These are phyloP conservation scores for Daldinia eschscholtzii DNA, from an alignment of 2,329 filamentous ascomycete genomes.

Conservation along the genomic window DNA sequence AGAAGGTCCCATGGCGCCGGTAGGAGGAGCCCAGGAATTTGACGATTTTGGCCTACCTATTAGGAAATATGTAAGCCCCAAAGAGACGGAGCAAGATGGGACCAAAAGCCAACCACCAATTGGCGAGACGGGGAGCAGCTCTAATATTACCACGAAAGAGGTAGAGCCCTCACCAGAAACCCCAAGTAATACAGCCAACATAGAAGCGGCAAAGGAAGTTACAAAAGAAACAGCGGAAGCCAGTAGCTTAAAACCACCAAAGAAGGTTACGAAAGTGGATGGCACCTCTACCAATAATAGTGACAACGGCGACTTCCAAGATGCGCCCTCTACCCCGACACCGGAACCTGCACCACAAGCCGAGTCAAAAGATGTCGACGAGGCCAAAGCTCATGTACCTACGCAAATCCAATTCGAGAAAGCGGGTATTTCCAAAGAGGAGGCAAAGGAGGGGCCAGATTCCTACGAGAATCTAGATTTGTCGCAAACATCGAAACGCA, in stretches of 20 bases:
- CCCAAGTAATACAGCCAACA: slow-evolving; percentile 15
- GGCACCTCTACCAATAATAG: slow-evolving; percentile 51
- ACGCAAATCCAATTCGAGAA: slow-evolving; percentile 38
- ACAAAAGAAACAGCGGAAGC: slow-evolving; percentile 21
- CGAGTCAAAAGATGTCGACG: slow-evolving; percentile 38
- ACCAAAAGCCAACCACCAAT: slow-evolving; percentile 22
- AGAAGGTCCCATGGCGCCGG: slow-evolving; percentile 50
- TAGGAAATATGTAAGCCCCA: slow-evolving; percentile 60
- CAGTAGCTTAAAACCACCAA: slow-evolving; percentile 37
- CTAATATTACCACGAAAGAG: slow-evolving; percentile 9
- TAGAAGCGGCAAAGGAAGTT: slow-evolving; percentile 10
- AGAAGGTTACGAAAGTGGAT: slow-evolving; percentile 37
- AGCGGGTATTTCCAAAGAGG: slow-evolving; percentile 14
- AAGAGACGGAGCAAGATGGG: slow-evolving; percentile 29
- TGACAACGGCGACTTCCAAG: slow-evolving; percentile 58
- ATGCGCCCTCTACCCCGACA: slow-evolving; percentile 52
- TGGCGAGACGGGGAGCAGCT: slow-evolving; percentile 21
- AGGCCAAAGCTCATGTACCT: slow-evolving; percentile 46
- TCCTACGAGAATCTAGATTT: slow-evolving; percentile 26
- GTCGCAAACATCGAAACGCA: slow-evolving; percentile 37
- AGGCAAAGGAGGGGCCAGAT: slow-evolving; percentile 21
- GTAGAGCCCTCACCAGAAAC: slow-evolving; percentile 28
- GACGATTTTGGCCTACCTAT: slow-evolving; percentile 81
- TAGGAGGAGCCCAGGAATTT: slow-evolving; percentile 60
- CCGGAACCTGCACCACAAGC: slow-evolving; percentile 31